These are phyloP conservation scores for Diplodia corticola DNA, from an alignment of 2,329 filamentous ascomycete genomes.

Conservation along the genomic window DNA sequence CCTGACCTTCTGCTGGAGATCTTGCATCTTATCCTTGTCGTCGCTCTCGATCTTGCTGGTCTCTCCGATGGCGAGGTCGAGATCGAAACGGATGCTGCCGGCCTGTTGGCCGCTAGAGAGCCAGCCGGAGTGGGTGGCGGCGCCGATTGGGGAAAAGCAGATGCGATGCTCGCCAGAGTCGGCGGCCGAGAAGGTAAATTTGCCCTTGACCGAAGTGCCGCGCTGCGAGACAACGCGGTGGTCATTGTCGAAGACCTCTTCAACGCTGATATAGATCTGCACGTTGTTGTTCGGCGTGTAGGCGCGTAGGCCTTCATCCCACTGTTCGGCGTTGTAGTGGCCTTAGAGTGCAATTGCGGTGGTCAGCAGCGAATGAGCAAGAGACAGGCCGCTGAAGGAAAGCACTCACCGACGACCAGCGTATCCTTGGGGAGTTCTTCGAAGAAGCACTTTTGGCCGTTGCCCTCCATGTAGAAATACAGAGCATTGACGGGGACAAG, in stretches of 20 bases:
- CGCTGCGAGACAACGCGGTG: slow-evolving; percentile 92
- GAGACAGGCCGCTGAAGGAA: neutral
- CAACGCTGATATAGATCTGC: slow-evolving; percentile 86
- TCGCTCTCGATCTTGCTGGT: slow-evolving; percentile 90
- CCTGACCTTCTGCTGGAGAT: slow-evolving; percentile 83
- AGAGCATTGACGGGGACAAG: slow-evolving; percentile 72
- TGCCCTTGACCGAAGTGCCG: slow-evolving; percentile 66
- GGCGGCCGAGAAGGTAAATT: slow-evolving; percentile 93
- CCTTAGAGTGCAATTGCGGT: slow-evolving; percentile 46
- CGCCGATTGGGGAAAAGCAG: slow-evolving; percentile 86
- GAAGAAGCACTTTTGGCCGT: slow-evolving; percentile 89
- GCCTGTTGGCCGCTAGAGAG: slow-evolving; percentile 64
- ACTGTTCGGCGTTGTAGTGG: slow-evolving; percentile 85
- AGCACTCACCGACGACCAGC: slow-evolving; percentile 74
- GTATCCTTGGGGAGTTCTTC: slow-evolving; percentile 98
- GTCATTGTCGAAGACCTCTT: slow-evolving; percentile 97
- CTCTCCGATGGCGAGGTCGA: slow-evolving; percentile 93
- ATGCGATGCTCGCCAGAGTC: slow-evolving; percentile 95
- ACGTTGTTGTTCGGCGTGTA: slow-evolving; percentile 76
- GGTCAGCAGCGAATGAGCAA: neutral
- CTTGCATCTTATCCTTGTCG: slow-evolving; percentile 89
- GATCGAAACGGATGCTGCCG: slow-evolving; percentile 77
- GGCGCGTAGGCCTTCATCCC: slow-evolving; percentile 65
- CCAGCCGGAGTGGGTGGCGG: slow-evolving; percentile 69
- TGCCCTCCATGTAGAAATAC: slow-evolving; percentile 93